phyloP scores from a whole-genome alignment of 2,329 filamentous ascomycete genomes.

The Neophaeococcomyces aloes region DNA sequence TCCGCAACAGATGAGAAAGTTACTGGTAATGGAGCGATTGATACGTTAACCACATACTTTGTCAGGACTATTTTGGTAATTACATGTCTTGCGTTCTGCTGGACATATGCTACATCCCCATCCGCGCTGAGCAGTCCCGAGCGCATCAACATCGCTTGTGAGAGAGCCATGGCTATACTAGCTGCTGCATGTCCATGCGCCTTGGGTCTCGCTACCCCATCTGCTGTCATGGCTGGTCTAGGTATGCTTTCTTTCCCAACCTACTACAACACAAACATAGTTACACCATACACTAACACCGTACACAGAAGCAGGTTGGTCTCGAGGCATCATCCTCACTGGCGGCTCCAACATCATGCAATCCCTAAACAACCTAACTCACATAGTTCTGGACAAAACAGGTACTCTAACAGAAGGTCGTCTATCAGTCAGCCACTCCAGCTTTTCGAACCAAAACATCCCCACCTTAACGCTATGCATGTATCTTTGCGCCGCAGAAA shows the following conservation, averaged over 20 bases:
- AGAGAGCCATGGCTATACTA: constrained; percentile 52
- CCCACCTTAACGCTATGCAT: too few relatives aligned
- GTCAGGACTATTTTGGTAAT: constrained; percentile 10
- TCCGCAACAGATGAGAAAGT: constrained; percentile 10
- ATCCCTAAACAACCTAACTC: constrained; percentile 47
- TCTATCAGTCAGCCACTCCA: constrained; percentile 26
- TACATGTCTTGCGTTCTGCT: constrained; percentile 7
- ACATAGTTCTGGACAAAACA: constrained; percentile 72
- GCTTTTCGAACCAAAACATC: too few relatives aligned
- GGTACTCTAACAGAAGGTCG: constrained; percentile 59
- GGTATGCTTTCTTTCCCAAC: too few relatives aligned
- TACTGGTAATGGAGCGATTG: not conserved
- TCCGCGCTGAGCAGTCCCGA: not conserved
- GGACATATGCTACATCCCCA: not conserved
- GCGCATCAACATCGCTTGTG: constrained; percentile 11
- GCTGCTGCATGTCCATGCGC: constrained; percentile 71
- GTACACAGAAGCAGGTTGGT: constrained; percentile 38
- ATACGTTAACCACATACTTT: constrained; percentile 10
- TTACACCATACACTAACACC: too few relatives aligned
- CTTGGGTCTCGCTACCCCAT: constrained; percentile 63
- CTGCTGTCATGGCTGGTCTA: constrained; percentile 65
- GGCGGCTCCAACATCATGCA: constrained; percentile 48
- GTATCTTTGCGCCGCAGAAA: constrained; percentile 12
- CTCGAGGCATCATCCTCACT: constrained; percentile 8
- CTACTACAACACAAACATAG: too few relatives aligned